Conservation (phyloP, 768 basidiomycete species). For the Kwoniella sp. region DNA sequence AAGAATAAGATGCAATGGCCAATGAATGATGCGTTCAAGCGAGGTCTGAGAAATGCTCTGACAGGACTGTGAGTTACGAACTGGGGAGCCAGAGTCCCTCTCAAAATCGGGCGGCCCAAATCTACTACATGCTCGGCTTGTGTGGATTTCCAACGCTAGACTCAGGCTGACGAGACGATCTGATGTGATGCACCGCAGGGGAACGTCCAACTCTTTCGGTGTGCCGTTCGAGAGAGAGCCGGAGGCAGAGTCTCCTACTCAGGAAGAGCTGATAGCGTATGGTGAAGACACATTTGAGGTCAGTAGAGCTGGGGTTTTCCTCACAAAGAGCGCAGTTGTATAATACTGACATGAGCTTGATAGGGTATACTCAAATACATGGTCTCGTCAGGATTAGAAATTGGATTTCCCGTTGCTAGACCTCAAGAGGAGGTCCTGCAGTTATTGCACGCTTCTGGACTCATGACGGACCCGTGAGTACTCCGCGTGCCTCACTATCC, state of each 20-base stretch:
- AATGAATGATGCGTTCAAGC: constrained; percentile 45
- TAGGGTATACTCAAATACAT: constrained; percentile 97
- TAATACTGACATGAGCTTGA: not conserved
- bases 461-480: constrained; percentile 78
- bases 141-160: no score
- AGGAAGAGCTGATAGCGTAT: constrained; percentile 42
- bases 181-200: constrained; percentile 28
- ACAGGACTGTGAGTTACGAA: constrained; percentile 53
- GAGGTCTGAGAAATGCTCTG: constrained; percentile 50
- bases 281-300: constrained; percentile 54
- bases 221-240: constrained; percentile 37
- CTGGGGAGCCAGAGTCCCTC: no score
- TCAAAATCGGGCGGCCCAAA: no score
- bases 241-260: constrained; percentile 21
- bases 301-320: constrained; percentile 9
- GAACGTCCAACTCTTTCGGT: constrained; percentile 51
- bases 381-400: constrained; percentile 73
- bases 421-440: constrained; percentile 83
- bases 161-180: not conserved
- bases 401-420: constrained; percentile 70
- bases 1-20: constrained; percentile 35
- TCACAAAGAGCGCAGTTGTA: no score
- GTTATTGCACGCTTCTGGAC: constrained; percentile 76
- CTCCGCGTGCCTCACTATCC: not conserved
- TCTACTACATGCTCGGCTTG: no score